Base-by-base conservation (phyloP, 768 basidiomycete genomes). In the Termitomyces sp. region DNA sequence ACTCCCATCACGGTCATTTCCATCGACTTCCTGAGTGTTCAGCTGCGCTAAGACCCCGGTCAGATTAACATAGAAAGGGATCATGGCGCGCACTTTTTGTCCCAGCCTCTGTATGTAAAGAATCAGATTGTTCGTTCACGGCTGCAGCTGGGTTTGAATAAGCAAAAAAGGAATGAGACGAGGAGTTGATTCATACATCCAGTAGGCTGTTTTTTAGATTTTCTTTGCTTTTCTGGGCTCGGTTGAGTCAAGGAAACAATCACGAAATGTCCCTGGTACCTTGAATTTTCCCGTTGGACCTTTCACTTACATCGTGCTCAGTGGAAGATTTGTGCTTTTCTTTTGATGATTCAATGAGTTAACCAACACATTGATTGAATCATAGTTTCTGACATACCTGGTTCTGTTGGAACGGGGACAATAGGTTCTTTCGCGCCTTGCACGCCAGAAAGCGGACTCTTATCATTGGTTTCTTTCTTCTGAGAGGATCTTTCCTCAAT, bases 211-310 rank as follows among this genome's bases (percentile, higher is more conserved):
- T 58, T 52, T 40, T 44, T 54, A 0, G 53, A 35, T 42, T 61
- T 58, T 10, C 35, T 53, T 35, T 37, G 47, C 27, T 47, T 58
- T 23, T 41, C 60, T 61, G 34, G 19, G 40, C 23, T 27, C 16
- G 10, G 19, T 46, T 61, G 12, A 61, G 60, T n/a, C 1, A 21
- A 41, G 10, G n/a, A n/a, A 51, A 25, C 6, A 37, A 17, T 2
- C 23, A 23, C 11, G 34, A 32, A 2, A 16, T 40, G 4, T 37
- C 34, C n/a, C 10, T 11, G 14, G 34, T 38, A 59, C 57, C 61
- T 56, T 54, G 27, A 16, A 19, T 25, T 37, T 43, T 21, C 25
- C 49, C 42, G 23, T 23, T 19, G 14, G 41, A 31, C 25, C 14
- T 29, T 16, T 4, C 49, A 44, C 16, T 29, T 14, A 25, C 25